These are phyloP conservation scores for Wickerhamiella qilinensis DNA, from an alignment of 805 yeast species.

Conservation along the genomic window DNA sequence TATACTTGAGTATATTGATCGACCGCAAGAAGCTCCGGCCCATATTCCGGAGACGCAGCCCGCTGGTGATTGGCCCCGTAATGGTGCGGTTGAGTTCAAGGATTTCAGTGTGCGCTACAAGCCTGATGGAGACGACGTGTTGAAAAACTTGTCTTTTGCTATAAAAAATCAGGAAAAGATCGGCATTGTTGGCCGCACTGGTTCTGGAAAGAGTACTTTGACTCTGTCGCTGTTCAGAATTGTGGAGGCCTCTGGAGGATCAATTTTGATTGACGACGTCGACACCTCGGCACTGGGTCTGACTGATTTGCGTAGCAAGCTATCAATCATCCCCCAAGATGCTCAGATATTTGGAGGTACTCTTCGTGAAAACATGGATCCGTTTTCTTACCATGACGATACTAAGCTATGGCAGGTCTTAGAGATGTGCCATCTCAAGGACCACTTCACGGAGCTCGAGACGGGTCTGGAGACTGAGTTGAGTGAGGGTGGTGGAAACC, in stretches of 20 bases:
- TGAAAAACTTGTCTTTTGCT: conserved; percentile 46
- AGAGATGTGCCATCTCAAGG: conserved; percentile 62
- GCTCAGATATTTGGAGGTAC: conserved; percentile 85
- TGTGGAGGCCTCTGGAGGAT: conserved; percentile 57
- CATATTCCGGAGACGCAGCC: conserved; percentile 55
- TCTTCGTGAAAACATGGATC: conserved; percentile 74
- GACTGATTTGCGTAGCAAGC: conserved; percentile 54
- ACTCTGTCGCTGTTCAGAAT: conserved; percentile 59
- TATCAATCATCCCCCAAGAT: conserved; percentile 87
- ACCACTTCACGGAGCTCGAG: conserved; percentile 40
- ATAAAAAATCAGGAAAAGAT: conserved; percentile 65
- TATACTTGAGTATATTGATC: conserved; percentile 63
- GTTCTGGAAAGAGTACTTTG: conserved; percentile 84
- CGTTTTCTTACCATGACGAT: conserved; percentile 48
- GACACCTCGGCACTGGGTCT: conserved; percentile 56
- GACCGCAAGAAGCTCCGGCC: conserved; percentile 74
- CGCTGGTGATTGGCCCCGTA: conserved; percentile 49
- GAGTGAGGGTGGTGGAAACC: conserved; percentile 58
- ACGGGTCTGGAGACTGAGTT: conserved; percentile 34
- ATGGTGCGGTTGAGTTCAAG: conserved; percentile 51
- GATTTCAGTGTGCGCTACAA: conserved; percentile 70
- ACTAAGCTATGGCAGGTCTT: conserved; percentile 65
- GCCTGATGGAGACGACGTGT: conserved; percentile 59
- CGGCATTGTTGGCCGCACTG: conserved; percentile 94
- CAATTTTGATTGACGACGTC: conserved; percentile 56